A percentile compares a stretch with the other conserved stretches of the same genome.
Evolutionary conservation across 2,329 filamentous ascomycete species (phyloP).

Genomic region (Cladosporium cucumerinum): DNA sequence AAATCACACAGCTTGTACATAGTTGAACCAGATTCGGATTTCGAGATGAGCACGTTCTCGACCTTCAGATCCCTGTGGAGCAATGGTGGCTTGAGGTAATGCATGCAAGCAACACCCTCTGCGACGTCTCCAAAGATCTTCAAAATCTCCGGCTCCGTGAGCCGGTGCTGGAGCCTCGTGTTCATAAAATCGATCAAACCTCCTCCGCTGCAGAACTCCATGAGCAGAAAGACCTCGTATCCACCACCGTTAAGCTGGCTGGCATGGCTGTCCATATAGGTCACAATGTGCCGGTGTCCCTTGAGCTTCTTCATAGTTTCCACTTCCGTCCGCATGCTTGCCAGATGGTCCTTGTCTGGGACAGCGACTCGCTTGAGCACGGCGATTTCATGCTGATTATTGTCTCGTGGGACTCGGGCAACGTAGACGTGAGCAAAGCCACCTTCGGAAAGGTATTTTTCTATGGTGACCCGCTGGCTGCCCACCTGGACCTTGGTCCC

Average conservation of each 20-base stretch:
- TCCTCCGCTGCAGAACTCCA: constrained; percentile 95
- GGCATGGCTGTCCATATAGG: constrained; percentile 96
- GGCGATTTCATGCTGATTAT: constrained; percentile 74
- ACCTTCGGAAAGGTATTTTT: constrained; percentile 96
- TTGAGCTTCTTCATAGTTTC: constrained; percentile 99
- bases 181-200: constrained; percentile 99
- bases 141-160: constrained; percentile 96
- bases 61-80: constrained; percentile 95
- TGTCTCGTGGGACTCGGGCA: constrained; percentile 74
- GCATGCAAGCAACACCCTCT: constrained; percentile 97
- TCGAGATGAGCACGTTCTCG: constrained; percentile 90
- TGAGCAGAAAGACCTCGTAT: constrained; percentile 96
- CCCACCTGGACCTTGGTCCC: constrained; percentile 97
- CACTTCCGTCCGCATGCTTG: constrained; percentile 96
- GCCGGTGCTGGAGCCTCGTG: constrained; percentile 87
- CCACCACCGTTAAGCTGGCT: constrained; percentile 89
- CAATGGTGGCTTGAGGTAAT: constrained; percentile 91
- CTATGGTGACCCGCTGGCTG: constrained; percentile 85
- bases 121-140: constrained; percentile 95
- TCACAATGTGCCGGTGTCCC: constrained; percentile 93
- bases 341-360: constrained; percentile 89
- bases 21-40: constrained; percentile 55
- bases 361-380: constrained; percentile 95
- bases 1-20: constrained; percentile 98
- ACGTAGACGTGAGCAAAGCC: constrained; percentile 98